A percentile compares a stretch with the other conserved stretches of the same genome.
Evolutionary conservation across 2,329 filamentous ascomycete genomes (phyloP).

Genomic region (Microsporum canis): DNA sequence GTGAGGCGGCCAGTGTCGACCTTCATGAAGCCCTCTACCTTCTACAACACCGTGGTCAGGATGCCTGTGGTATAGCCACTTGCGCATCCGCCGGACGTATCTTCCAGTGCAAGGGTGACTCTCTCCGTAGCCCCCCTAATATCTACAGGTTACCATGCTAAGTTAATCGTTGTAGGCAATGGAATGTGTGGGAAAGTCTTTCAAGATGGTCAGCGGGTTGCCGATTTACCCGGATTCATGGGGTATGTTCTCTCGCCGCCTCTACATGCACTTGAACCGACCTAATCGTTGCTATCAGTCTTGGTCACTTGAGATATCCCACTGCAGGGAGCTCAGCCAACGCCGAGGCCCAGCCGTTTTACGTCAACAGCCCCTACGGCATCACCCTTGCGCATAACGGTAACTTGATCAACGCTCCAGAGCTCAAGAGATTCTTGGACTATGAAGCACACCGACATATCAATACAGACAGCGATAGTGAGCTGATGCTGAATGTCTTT

Average conservation of each 20-base stretch:
- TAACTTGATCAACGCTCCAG: slow-evolving; percentile 69
- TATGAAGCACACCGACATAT: slow-evolving; percentile 71
- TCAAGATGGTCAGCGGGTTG: slow-evolving; percentile 61
- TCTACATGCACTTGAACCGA: not conserved
- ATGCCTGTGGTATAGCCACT: slow-evolving; percentile 75
- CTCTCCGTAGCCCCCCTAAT: not conserved
- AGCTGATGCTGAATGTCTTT: slow-evolving; percentile 80
- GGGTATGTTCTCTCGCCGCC: slow-evolving; percentile 33
- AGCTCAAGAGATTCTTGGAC: slow-evolving; percentile 61
- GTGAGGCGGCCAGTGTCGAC: slow-evolving; percentile 48
- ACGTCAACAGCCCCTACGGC: slow-evolving; percentile 77
- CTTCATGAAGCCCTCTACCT: slow-evolving; percentile 62
- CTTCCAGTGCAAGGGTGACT: slow-evolving; percentile 60
- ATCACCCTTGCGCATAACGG: slow-evolving; percentile 77
- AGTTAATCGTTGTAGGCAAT: slow-evolving; percentile 45
- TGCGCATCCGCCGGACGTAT: slow-evolving; percentile 66
- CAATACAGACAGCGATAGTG: slow-evolving; percentile 82
- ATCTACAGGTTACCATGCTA: not conserved
- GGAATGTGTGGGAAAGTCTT: slow-evolving; percentile 82
- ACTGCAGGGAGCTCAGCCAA: slow-evolving; percentile 76
- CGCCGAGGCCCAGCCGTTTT: slow-evolving; percentile 84
- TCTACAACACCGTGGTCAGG: slow-evolving; percentile 67
- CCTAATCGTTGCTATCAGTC: slow-evolving; percentile 15
- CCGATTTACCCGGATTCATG: slow-evolving; percentile 72
- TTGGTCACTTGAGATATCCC: slow-evolving; percentile 79